These are phyloP conservation scores for Aspergillus caelatus DNA, from an alignment of 2,329 filamentous ascomycete genomes.

Conservation along the genomic window DNA sequence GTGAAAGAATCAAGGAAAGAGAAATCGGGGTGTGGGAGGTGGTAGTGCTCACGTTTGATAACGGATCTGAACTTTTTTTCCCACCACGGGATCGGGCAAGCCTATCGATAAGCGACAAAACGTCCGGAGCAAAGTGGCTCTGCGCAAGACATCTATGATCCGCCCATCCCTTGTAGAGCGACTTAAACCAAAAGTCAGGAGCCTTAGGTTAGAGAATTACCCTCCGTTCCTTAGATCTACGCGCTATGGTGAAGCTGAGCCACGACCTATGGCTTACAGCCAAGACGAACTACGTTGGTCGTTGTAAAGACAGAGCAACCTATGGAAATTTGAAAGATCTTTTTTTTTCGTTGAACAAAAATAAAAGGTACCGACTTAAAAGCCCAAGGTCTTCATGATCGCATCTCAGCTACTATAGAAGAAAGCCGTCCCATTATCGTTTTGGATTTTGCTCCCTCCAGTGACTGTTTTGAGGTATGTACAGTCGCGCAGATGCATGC, in stretches of 20 bases:
- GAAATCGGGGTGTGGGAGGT: conserved; percentile 58
- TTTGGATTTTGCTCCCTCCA: conserved; percentile 41
- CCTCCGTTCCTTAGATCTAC: not conserved
- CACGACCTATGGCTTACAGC: not conserved
- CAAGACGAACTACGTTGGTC: not conserved
- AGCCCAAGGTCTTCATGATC: conserved; percentile 42
- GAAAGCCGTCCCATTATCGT: conserved; percentile 43
- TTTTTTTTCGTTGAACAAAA: conserved; percentile 26
- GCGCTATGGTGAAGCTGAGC: not conserved
- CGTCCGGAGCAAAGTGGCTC: not conserved
- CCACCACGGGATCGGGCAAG: conserved; percentile 11
- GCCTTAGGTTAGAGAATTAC: not conserved
- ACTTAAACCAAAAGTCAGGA: not conserved
- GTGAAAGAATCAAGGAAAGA: conserved; percentile 68
- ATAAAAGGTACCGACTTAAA: conserved; percentile 27
- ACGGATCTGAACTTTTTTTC: conserved; percentile 32
- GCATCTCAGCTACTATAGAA: conserved; percentile 46
- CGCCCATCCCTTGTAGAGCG: not conserved
- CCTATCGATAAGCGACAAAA: conserved; percentile 39
- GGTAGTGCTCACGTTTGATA: conserved; percentile 13
- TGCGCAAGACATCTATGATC: not conserved
- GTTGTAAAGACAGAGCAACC: conserved; percentile 9
- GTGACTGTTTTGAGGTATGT: conserved; percentile 42
- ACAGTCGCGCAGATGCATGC: conserved; percentile 46
- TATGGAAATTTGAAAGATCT: conserved; percentile 10